phyloP scores from a whole-genome alignment of 176 grass and related monocot genomes.

The Melocanna baccifera region DNA sequence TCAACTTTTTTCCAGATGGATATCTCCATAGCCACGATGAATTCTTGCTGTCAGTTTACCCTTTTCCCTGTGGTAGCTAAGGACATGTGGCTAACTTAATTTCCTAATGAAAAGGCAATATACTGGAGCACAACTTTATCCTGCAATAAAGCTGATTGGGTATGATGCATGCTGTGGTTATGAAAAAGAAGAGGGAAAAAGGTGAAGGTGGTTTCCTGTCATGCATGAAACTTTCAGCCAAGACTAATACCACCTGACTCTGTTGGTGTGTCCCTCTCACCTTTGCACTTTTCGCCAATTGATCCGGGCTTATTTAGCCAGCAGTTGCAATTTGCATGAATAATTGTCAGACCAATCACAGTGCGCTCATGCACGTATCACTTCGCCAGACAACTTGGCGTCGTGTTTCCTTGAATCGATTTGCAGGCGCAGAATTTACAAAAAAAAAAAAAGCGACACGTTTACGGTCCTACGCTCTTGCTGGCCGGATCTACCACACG shows the following conservation, averaged over 20 bases:
- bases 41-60: background rate
- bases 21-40: background rate
- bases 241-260: background rate
- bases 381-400: background rate
- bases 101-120: background rate
- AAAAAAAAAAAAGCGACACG: too few relatives aligned
- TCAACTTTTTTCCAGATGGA: background rate
- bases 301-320: background rate
- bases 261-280: constrained; percentile 6
- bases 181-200: background rate
- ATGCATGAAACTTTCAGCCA: background rate
- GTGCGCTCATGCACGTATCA: background rate
- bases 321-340: background rate
- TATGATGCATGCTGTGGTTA: background rate
- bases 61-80: background rate
- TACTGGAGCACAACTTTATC: background rate
- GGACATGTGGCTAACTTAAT: background rate
- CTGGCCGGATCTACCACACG: background rate
- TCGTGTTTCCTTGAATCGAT: background rate
- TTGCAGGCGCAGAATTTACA: background rate
- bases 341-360: background rate
- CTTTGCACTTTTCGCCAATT: background rate
- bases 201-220: background rate
- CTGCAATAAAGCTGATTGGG: background rate
- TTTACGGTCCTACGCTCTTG: too few relatives aligned